phyloP scores from a whole-genome alignment of 2,329 filamentous ascomycete genomes.

The Fusarium mangiferae region DNA sequence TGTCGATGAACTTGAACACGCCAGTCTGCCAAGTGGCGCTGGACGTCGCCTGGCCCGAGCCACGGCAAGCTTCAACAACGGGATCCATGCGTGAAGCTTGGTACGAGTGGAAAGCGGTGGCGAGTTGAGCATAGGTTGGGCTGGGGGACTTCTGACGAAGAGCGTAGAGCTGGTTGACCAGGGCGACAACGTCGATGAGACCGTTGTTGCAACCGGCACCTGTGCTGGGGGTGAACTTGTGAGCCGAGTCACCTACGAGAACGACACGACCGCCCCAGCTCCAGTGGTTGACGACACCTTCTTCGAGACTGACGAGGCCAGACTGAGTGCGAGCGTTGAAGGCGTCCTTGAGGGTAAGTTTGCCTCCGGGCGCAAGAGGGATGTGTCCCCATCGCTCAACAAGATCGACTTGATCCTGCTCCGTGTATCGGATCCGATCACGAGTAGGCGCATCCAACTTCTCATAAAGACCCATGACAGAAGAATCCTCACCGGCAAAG shows the following conservation, averaged over 20 bases:
- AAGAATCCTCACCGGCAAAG: conserved; percentile 27
- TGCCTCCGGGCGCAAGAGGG: conserved; percentile 22
- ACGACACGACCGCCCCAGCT: conserved; percentile 49
- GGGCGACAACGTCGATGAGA: conserved; percentile 46
- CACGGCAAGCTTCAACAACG: conserved; percentile 12
- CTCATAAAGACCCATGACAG: conserved; percentile 33
- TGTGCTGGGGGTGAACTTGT: conserved; percentile 52
- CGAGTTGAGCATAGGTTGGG: not conserved
- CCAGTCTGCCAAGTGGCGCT: conserved; percentile 30
- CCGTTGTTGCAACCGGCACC: conserved; percentile 51
- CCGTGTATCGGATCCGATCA: conserved; percentile 21
- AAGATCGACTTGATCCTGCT: conserved; percentile 23
- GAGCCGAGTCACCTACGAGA: conserved; percentile 50
- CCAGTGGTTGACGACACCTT: conserved; percentile 52
- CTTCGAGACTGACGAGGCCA: conserved; percentile 50
- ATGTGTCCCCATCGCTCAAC: conserved; percentile 35
- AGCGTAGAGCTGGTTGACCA: conserved; percentile 44
- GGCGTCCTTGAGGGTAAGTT: conserved; percentile 46
- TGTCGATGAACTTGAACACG: conserved; percentile 26
- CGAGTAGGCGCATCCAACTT: conserved; percentile 29
- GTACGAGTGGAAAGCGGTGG: conserved; percentile 18
- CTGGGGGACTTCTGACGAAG: not conserved
- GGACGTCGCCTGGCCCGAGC: conserved; percentile 5
- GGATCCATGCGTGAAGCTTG: conserved; percentile 21
- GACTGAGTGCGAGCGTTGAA: conserved; percentile 38